phyloP scores from a whole-genome alignment of 768 basidiomycete genomes.

The Megacollybia marginata region DNA sequence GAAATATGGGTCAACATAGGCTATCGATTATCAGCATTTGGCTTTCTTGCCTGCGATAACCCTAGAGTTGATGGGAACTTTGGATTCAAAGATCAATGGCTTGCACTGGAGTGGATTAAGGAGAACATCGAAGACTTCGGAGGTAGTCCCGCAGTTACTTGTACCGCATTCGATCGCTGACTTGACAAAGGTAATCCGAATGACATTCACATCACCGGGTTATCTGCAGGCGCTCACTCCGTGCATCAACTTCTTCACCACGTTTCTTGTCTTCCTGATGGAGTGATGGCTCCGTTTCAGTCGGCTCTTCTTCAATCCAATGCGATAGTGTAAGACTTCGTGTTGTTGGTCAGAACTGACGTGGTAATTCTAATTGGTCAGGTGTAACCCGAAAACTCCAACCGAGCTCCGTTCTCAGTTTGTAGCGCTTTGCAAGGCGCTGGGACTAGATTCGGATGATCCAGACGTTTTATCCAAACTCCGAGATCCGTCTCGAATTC shows the following conservation, averaged over 20 bases:
- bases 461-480: slow-evolving; percentile 38
- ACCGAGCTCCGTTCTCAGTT: slow-evolving; percentile 55
- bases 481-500: slow-evolving; percentile 19
- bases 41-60: slow-evolving; percentile 62
- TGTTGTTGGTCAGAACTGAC: no score
- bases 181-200: slow-evolving; percentile 44
- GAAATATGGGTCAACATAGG: slow-evolving; percentile 76
- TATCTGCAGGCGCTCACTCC: slow-evolving; percentile 74
- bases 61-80: slow-evolving; percentile 65
- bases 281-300: slow-evolving; percentile 52
- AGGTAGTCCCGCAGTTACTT: slow-evolving; percentile 29
- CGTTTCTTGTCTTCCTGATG: slow-evolving; percentile 53
- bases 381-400: slow-evolving; percentile 48
- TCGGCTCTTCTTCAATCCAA: slow-evolving; percentile 70
- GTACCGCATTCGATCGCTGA: background rate
- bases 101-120: slow-evolving; percentile 65
- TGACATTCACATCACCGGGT: slow-evolving; percentile 55
- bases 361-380: no score
- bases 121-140: slow-evolving; percentile 65
- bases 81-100: slow-evolving; percentile 82
- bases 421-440: slow-evolving; percentile 47
- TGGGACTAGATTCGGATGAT: slow-evolving; percentile 33
- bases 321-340: slow-evolving; percentile 44
- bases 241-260: slow-evolving; percentile 70
- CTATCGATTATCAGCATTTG: slow-evolving; percentile 70